Percentiles rank a stretch among this genome's conserved stretches.
Conservation (phyloP, 1,139 yeast genomes). For the Yamadazyma triangularis region DNA sequence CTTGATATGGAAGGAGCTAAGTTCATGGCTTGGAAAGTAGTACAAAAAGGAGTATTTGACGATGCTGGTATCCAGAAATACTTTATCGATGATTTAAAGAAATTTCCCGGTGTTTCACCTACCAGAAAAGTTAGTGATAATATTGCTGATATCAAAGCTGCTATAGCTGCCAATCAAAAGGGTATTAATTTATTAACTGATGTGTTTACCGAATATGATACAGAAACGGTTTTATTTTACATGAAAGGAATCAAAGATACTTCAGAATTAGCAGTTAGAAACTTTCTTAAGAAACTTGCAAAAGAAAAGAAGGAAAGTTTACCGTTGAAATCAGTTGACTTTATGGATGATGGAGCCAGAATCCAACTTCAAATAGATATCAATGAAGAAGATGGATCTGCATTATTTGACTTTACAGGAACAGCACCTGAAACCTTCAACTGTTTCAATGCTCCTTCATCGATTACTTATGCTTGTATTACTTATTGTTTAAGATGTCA, state of each 20-base stretch:
- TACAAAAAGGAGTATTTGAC: conserved; percentile 50
- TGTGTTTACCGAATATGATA: conserved; percentile 47
- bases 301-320: conserved; percentile 23
- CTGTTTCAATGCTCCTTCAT: conserved; percentile 41
- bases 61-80: conserved; percentile 45
- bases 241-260: conserved; percentile 60
- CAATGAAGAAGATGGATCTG: conserved; percentile 39
- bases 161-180: conserved; percentile 62
- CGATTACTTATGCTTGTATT: conserved; percentile 39
- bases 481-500: conserved; percentile 40
- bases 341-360: conserved; percentile 59
- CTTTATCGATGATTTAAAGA: conserved; percentile 48
- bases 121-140: conserved; percentile 57
- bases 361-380: conserved; percentile 43
- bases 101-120: conserved; percentile 56
- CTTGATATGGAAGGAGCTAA: conserved; percentile 64
- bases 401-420: conserved; percentile 56
- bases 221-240: conserved; percentile 49
- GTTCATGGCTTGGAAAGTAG: conserved; percentile 52
- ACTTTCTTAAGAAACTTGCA: conserved; percentile 32
- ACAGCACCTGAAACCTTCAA: conserved; percentile 38
- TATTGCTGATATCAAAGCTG: conserved; percentile 61
- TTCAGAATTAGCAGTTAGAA: conserved; percentile 55
- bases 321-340: conserved; percentile 45
- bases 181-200: conserved; percentile 50